Evolutionary conservation across 495 filamentous ascomycete species (phyloP).

Genomic region (Hypoxylon rickii): DNA sequence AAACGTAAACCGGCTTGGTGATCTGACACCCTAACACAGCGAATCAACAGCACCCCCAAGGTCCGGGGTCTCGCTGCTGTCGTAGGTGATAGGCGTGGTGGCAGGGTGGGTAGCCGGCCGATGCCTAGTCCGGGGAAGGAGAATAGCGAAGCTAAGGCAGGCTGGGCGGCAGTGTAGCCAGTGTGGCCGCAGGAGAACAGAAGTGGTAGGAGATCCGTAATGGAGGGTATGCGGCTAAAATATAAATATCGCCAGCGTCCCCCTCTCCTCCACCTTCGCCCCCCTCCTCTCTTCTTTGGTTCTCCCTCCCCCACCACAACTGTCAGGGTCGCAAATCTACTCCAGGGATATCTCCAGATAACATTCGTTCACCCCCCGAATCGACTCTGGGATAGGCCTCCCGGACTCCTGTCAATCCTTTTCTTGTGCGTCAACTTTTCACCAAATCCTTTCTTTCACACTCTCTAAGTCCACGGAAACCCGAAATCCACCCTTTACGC

Average conservation of each 20-base stretch:
- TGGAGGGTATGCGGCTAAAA: conserved; percentile 30
- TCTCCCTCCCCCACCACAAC: conserved; percentile 52
- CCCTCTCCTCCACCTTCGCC: conserved; percentile 34
- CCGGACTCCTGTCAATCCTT: conserved; percentile 57
- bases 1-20: conserved; percentile 12
- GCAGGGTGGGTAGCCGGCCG: conserved; percentile 5
- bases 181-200: too few relatives aligned
- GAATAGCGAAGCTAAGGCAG: conserved; percentile 9
- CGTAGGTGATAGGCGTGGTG: neutral
- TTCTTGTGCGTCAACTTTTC: conserved; percentile 52
- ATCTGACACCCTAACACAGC: conserved; percentile 23
- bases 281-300: conserved; percentile 36
- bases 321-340: conserved; percentile 57
- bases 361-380: conserved; percentile 41
- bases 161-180: too few relatives aligned
- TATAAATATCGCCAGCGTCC: conserved; percentile 50
- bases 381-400: conserved; percentile 47
- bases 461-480: conserved; percentile 36
- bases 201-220: too few relatives aligned
- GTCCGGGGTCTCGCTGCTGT: conserved; percentile 22
- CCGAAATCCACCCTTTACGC: conserved; percentile 27
- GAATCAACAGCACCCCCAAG: conserved; percentile 23
- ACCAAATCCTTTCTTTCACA: conserved; percentile 27
- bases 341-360: conserved; percentile 49
- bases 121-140: conserved; percentile 1